Evolutionary conservation across 306 rosid genomes (phyloP).

Genomic region (Glycine soja): DNA sequence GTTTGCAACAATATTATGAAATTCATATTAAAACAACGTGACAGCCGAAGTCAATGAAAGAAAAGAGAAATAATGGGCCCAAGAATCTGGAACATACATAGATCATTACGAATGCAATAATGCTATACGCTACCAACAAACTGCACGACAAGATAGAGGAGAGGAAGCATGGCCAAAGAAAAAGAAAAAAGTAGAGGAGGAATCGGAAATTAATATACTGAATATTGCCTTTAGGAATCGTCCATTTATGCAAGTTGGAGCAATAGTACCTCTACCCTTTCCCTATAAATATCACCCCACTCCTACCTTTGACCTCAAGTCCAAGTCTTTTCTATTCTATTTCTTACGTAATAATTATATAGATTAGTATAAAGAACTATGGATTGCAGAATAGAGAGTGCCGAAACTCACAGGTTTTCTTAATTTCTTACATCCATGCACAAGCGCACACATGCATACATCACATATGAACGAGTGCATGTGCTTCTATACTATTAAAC

Average conservation of each 20-base stretch:
- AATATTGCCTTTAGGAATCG: slow-evolving; percentile 48
- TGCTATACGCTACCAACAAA: slow-evolving; percentile 35
- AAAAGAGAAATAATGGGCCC: slow-evolving; percentile 51
- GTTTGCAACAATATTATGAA: slow-evolving; percentile 24
- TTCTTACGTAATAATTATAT: neutral
- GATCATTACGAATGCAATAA: slow-evolving; percentile 53
- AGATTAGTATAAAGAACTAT: slow-evolving; percentile 39
- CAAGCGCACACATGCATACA: neutral
- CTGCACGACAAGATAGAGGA: slow-evolving; percentile 26
- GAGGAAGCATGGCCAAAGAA: slow-evolving; percentile 34
- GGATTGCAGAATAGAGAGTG: slow-evolving; percentile 60
- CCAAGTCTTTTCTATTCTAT: slow-evolving; percentile 14
- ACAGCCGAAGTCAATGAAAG: slow-evolving; percentile 33
- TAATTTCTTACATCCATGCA: slow-evolving; percentile 34
- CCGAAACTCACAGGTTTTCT: slow-evolving; percentile 74
- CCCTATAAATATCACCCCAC: slow-evolving; percentile 61
- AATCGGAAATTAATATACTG: slow-evolving; percentile 33
- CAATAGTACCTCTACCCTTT: neutral
- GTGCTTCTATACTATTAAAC: neutral
- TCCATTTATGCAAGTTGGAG: slow-evolving; percentile 51
- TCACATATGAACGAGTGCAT: neutral
- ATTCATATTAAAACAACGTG: slow-evolving; percentile 31
- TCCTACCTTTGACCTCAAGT: slow-evolving; percentile 44
- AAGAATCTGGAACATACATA: slow-evolving; percentile 46
- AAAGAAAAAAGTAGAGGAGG: slow-evolving; percentile 29